phyloP scores from a whole-genome alignment of 345 rosid species.

The Rhodamnia argentea region DNA sequence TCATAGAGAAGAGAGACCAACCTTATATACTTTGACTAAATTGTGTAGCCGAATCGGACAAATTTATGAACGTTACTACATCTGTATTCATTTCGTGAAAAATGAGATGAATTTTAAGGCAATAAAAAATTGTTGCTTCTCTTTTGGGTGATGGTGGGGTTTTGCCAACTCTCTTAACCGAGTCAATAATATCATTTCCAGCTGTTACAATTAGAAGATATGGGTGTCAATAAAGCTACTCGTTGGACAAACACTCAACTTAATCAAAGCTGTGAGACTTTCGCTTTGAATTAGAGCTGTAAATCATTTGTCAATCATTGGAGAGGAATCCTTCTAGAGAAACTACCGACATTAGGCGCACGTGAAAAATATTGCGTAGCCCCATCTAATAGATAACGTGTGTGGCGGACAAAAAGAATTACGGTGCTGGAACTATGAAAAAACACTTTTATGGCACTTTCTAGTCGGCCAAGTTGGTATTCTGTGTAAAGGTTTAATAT shows the following conservation, averaged over 20 bases:
- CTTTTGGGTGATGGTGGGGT: background rate
- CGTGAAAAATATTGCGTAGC: background rate
- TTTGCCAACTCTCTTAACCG: background rate
- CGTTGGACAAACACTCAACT: background rate
- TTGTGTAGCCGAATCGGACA: background rate
- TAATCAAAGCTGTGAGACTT: background rate
- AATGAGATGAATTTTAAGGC: background rate
- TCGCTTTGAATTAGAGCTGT: background rate
- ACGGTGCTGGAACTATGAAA: background rate
- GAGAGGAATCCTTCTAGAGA: background rate
- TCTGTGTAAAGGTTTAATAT: background rate
- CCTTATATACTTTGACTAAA: background rate
- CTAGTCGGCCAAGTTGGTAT: background rate
- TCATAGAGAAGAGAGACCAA: background rate
- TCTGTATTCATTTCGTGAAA: background rate
- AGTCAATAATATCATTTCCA: background rate
- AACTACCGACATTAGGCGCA: background rate
- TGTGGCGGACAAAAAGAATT: background rate
- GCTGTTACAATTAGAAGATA: background rate
- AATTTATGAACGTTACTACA: background rate
- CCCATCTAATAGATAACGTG: background rate
- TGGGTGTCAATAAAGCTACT: background rate
- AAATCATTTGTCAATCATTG: background rate
- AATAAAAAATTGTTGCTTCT: background rate
- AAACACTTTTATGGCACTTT: background rate